Base-by-base conservation (phyloP, 2,329 filamentous ascomycete genomes). In the Talaromyces marneffei region DNA sequence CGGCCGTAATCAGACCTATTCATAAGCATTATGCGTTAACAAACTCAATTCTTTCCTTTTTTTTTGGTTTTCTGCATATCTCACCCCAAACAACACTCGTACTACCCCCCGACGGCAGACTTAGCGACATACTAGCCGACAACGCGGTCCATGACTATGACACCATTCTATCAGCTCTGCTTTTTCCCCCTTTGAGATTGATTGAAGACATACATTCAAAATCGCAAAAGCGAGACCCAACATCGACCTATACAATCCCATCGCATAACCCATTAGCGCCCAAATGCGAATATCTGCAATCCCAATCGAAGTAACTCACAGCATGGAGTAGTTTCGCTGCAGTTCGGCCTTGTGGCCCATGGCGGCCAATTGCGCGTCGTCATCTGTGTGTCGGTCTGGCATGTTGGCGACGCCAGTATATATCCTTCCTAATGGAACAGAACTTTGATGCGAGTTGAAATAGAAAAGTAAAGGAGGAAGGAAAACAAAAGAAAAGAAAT, bases 1-100 rank as follows among this genome's bases (percentile, higher is more conserved):
- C 85, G 18, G 84, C 83, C 9, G 83, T 81, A 3, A 84, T 70
- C 29, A 88, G 74, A 57, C 75, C 73, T 75, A 50, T 27, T 27
- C 14, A 29, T 39, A 29, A 7, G 3, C 16, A 40, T n/a, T n/a
- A n/a, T n/a, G n/a, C n/a, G 20, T 55, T n/a, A 55, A 9, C 14
- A n/a, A 8, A 2, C 12, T n/a, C n/a, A n/a, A n/a, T n/a, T n/a
- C n/a, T n/a, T n/a, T n/a, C n/a, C n/a, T n/a, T n/a, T n/a, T n/a
- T n/a, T n/a, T n/a, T n/a, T n/a, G n/a, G n/a, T n/a, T n/a, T n/a
- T n/a, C n/a, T n/a, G n/a, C n/a, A n/a, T n/a, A n/a, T n/a, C 66
- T 63, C 67, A 84, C 89, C 89, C 89, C 89, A 92, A 62, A 92
- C 82, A 42, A 92, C 87, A 62, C 86, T 83, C 7, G 83, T 85